phyloP scores from a whole-genome alignment of 2,329 filamentous ascomycete species.

The Teratosphaeria pseudoeucalypti region DNA sequence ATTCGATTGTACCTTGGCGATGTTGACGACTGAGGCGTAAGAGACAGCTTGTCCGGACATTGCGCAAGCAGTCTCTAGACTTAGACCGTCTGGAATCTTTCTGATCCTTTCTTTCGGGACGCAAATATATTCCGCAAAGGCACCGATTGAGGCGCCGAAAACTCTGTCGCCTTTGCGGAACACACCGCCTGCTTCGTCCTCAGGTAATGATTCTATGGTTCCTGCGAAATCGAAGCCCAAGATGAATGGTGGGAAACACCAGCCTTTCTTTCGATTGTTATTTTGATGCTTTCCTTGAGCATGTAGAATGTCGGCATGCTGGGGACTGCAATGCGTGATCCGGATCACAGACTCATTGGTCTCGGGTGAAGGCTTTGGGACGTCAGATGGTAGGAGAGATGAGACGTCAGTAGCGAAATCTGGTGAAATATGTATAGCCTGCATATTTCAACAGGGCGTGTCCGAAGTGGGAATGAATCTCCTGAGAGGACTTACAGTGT shows the following conservation, averaged over 20 bases:
- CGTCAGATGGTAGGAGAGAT: conserved; percentile 17
- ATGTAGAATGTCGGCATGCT: conserved; percentile 53
- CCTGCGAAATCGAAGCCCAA: conserved; percentile 53
- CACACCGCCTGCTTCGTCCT: conserved; percentile 4
- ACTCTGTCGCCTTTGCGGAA: conserved; percentile 42
- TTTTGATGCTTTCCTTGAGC: conserved; percentile 51
- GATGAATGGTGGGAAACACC: conserved; percentile 47
- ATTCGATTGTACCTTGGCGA: conserved; percentile 33
- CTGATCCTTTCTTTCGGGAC: conserved; percentile 32
- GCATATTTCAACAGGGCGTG: conserved; percentile 22
- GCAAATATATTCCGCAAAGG: conserved; percentile 43
- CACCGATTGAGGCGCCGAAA: conserved; percentile 43
- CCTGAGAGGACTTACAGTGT: background rate
- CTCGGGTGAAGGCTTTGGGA: conserved; percentile 25
- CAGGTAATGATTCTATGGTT: conserved; percentile 34
- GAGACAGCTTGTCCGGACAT: conserved; percentile 45
- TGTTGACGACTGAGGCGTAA: conserved; percentile 40
- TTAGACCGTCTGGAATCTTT: conserved; percentile 37
- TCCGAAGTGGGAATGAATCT: background rate
- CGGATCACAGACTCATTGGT: conserved; percentile 34
- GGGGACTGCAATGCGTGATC: conserved; percentile 47
- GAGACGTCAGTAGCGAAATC: conserved; percentile 25
- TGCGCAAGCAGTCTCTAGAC: conserved; percentile 41
- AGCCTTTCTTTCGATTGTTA: conserved; percentile 37
- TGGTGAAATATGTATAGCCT: conserved; percentile 29